Base-by-base conservation (phyloP, 805 yeast species). In the Wilhelminamyces savonicus region DNA sequence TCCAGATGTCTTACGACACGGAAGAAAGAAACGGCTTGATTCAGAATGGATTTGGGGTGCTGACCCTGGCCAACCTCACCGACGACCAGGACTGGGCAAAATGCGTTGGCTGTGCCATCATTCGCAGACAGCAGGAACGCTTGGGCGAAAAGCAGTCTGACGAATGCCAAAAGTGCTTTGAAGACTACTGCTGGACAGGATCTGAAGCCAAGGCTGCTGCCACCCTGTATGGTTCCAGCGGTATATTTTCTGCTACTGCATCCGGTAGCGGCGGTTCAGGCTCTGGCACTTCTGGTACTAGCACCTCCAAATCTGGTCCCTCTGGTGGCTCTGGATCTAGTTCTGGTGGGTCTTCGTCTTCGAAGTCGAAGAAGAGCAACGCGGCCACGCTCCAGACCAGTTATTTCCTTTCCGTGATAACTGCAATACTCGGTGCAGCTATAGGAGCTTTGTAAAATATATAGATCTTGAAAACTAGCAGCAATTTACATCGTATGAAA, bases 81-180 rank as follows among this genome's bases (percentile, higher is more conserved):
- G 44, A 34, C 15, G 52, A 48, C 29, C 15, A 31, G 11, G 19
- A 28, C 17, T 50, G 52, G 52, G 32, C 43, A 18, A 45, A 34
- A 20, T 50, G 54, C 27, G 50, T 50, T 16, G 53, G 51, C 4
- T 50, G 54, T 29, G 53, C 54, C 7, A 44, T 50, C 7, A 47
- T 50, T 13, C 34, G 52, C 9, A 28, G 53, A 14, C 40, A 43
- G 13, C 53, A 50, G 28, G 54, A 50, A 29, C 31, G 54, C 11
- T 24, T 30, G 22, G 52, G 51, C 6, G 27, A 35, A 7, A 33
- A 31, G 13, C 53, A 47, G 29, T 36, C 46, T 3, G 45, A 40
- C 24, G 51, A 46, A 26, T 50, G 54, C 27, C 27, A 37, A 20
- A 20, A 30, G 17, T 50, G 54, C 23, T 50, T 50, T 25, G 16